A percentile compares a stretch with the other conserved stretches of the same genome.
These are phyloP conservation scores for Gracilaria gracilis DNA, from an alignment of 23 red algal species.

Conservation along the genomic window DNA sequence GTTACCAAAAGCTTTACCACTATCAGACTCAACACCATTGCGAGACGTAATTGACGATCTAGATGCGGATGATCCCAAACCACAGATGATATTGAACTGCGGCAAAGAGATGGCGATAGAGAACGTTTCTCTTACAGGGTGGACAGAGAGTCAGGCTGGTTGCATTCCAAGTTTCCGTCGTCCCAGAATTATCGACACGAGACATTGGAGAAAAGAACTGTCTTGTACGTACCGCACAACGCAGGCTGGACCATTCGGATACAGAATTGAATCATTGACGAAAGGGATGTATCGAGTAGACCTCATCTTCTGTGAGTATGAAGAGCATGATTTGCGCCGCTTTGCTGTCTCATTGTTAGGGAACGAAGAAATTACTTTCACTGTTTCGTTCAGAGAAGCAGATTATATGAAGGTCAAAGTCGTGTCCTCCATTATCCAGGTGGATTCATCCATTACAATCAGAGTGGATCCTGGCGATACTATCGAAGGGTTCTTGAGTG, in stretches of 20 bases:
- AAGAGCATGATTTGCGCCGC: background rate
- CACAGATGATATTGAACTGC: no score
- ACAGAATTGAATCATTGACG: background rate
- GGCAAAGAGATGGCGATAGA: no score
- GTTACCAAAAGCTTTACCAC: background rate
- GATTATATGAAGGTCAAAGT: background rate
- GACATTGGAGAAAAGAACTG: background rate
- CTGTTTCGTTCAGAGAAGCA: background rate
- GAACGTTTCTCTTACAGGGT: background rate
- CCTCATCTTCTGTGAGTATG: background rate
- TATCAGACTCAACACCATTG: background rate
- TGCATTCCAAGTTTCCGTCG: background rate
- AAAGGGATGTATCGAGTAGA: background rate
- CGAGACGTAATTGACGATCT: background rate
- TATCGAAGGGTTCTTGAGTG: no score
- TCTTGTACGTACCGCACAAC: background rate
- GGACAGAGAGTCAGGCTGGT: background rate
- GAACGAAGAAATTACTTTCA: background rate
- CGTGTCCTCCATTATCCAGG: background rate
- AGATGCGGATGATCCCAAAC: no score
- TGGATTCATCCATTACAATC: background rate
- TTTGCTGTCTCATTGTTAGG: background rate
- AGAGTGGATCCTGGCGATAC: background rate
- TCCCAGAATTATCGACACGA: background rate
- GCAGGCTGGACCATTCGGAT: background rate